Percentiles rank a stretch among this genome's conserved stretches.
Evolutionary conservation across 1,139 yeast genomes (phyloP).

Genomic region (Zygoascus sp.): DNA sequence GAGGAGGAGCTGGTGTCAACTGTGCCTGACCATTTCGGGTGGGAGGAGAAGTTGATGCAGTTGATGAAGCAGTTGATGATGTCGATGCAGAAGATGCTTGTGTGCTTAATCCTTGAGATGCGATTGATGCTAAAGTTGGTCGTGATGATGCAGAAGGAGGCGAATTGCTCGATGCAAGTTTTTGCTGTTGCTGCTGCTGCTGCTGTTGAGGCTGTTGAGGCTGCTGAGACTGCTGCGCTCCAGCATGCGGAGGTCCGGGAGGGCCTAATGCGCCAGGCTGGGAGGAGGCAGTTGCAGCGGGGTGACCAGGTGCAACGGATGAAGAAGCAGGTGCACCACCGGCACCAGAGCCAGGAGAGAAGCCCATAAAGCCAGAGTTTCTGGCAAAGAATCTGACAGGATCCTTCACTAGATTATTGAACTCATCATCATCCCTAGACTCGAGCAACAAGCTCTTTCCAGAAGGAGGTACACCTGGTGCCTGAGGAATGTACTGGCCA

Average conservation of each 20-base stretch:
- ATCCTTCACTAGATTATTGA: slow-evolving; percentile 31
- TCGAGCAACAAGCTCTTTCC: slow-evolving; percentile 33
- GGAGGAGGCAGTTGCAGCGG: slow-evolving; percentile 5
- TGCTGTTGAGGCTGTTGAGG: slow-evolving; percentile 7
- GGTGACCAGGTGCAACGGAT: slow-evolving; percentile 7
- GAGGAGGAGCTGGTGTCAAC: slow-evolving; percentile 13
- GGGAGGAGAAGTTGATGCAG: slow-evolving; percentile 13
- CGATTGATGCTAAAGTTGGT: slow-evolving; percentile 13
- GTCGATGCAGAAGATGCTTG: slow-evolving; percentile 12
- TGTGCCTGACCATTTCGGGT: slow-evolving; percentile 12
- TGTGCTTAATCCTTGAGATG: slow-evolving; percentile 14
- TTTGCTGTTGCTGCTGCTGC: slow-evolving; percentile 12
- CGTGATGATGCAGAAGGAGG: slow-evolving; percentile 14
- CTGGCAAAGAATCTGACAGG: slow-evolving; percentile 27
- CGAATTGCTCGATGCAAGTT: slow-evolving; percentile 8
- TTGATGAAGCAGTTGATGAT: slow-evolving; percentile 14
- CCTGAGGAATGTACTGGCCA: slow-evolving; percentile 10
- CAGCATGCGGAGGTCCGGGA: slow-evolving; percentile 12
- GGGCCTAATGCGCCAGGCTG: slow-evolving; percentile 8
- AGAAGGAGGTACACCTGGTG: slow-evolving; percentile 15
- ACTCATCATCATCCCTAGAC: slow-evolving; percentile 32
- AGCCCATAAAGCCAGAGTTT: slow-evolving; percentile 15
- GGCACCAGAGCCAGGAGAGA: slow-evolving; percentile 48
- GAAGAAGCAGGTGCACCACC: slow-evolving; percentile 9
- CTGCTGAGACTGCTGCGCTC: slow-evolving; percentile 3